Evolutionary conservation across 2,329 filamentous ascomycete species (phyloP), one percentile per base, ranked within the genome.

Genomic region (Rhytidhysteron rufulum): DNA sequence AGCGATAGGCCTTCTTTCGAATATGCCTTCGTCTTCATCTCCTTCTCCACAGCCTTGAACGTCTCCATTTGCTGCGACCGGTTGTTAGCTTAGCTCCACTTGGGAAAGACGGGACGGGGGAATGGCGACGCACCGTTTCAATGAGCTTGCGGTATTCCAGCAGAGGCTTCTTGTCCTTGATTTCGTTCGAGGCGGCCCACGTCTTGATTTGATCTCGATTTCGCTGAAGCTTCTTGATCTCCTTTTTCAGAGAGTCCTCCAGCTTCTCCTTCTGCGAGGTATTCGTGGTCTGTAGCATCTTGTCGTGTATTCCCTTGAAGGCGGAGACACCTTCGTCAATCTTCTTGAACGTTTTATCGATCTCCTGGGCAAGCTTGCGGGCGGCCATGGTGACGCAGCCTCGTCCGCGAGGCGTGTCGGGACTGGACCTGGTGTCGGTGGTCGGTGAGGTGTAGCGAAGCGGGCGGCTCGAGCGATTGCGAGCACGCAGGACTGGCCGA

Each of bases 1-100:
- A 91, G 87, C 49, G 88, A 93, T 50, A 98, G 73, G 32, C 93
- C 93, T 70, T 97, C 93, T 75, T 98, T 97, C 47, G 93, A 97
- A 71, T 95, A 98, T 46, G 93, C 93, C 69, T 98, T 98, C 42
- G 93, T 98, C 77, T 98, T 98, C 93, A 98, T 97, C 60, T 95
- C 93, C 75, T 98, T 98, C 70, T 98, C 93, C 39, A 98, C 93
- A n/a, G 90, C 91, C 74, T 98, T 98, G 80, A 98, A 98, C 60
- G 88, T 89, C 72, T 98, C 93, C 93, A 98, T 98, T 86, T 91
- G 85, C 88, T 93, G 71, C 66, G 70, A 44, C 43, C 31, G 36
- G 34, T n/a, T 39, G 55, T 68, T 53, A 68, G 65, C 51, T 40
- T 42, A 43, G 36, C 20, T 32, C 19, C 29, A 37, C 21, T 36